Base-by-base conservation (phyloP, 495 filamentous ascomycete genomes). In the Beverwykella pulmonaria region DNA sequence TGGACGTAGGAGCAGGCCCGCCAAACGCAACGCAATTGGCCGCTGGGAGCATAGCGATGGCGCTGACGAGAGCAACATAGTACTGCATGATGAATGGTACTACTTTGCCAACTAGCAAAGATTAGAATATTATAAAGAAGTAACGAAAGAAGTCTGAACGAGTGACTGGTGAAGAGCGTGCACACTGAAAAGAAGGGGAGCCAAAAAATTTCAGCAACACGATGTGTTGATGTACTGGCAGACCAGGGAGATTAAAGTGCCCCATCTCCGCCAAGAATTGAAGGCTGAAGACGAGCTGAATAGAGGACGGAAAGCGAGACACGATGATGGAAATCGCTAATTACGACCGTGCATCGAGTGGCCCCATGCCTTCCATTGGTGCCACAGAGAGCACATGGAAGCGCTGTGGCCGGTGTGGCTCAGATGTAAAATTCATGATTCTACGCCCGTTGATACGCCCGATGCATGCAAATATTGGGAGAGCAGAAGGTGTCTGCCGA, bases 21-120 rank as follows among this genome's bases (percentile, higher is more conserved):
- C 59, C 68, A 36, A 71, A 71, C 2, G 68, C 63, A 10, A 71
- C 47, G 29, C 59, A 53, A 12, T 63, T 46, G 17, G 30, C 59
- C 5, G 41, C 32, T 3, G 64, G 63, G 39, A 67, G 53, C 17
- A 61, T 20, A 36, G 59, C 68, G 30, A 63, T 17, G 1, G 39
- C 59, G 53, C 53, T 29, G 26, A 71, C 23, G 20, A 67, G 46
- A 25, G 29, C 14, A 6, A n/a, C 12, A n/a, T 29, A 15, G 44
- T 59, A 60, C 27, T 10, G 47, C 68, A 71, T 71, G 12, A 29
- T 55, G 44, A 44, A 23, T 50, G 20, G 26, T 9, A 48, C 22
- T 26, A 19, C 53, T 25, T 12, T 15, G 32, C 6, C 22, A 25
- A 29, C 3, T 26, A n/a, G 2, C 15, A n/a, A 10, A 3, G 6